Evolutionary conservation across 83 land plant genomes (phyloP).

Genomic region (Picea engelmannii): DNA sequence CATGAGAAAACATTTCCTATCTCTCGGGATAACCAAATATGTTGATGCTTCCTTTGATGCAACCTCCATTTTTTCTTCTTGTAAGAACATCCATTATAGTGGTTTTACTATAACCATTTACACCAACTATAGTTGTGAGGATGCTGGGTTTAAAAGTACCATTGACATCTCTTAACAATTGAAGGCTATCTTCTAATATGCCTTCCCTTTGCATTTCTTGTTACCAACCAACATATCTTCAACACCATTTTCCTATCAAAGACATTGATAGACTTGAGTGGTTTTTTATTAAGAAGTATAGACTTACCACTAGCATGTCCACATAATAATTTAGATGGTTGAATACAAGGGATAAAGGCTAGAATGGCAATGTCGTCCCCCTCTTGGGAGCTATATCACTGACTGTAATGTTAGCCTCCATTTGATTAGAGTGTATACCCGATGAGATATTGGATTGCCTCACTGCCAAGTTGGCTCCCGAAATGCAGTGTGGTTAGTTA

Average conservation of each 20-base stretch:
- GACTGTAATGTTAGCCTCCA: background rate
- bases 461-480: background rate
- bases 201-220: conserved; percentile 13
- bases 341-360: conserved; percentile 20
- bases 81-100: conserved; percentile 19
- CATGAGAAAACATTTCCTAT: conserved; percentile 8
- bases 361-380: conserved; percentile 12
- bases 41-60: conserved; percentile 10
- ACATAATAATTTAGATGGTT: conserved; percentile 22
- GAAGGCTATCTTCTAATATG: background rate
- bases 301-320: conserved; percentile 26
- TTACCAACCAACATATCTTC: background rate
- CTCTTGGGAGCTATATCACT: background rate
- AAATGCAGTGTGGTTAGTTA: background rate
- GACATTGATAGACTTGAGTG: conserved; percentile 5
- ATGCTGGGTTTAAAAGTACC: conserved; percentile 16
- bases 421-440: background rate
- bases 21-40: conserved; percentile 19
- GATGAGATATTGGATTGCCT: conserved; percentile 2
- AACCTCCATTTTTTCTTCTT: conserved; percentile 25
- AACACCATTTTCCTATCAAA: conserved; percentile 15
- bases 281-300: background rate
- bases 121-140: conserved; percentile 19
- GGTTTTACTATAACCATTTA: conserved; percentile 16
- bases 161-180: conserved; percentile 16